Base-by-base conservation (phyloP, 179 eudicot species). In the Gypsophila paniculata region DNA sequence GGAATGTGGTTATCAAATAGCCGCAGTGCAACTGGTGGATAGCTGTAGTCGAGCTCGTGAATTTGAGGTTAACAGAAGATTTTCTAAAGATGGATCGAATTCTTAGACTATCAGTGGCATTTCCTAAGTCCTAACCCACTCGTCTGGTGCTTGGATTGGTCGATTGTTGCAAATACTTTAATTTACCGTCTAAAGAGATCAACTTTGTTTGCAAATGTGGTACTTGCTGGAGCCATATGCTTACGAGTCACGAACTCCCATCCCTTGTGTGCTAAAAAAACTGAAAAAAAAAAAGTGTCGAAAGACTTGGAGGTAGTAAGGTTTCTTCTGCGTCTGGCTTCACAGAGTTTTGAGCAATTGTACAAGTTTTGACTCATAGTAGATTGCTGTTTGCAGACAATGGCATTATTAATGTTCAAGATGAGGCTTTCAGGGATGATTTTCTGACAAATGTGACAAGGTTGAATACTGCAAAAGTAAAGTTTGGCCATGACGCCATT, bases 391-490 rank as follows among this genome's bases (percentile, higher is more conserved):
- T 14, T 84, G 84, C 91, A 87, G 97, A 85, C 53, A 65, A 65
- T 74, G 76, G 68, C 77, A 75, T 76, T 57, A 39, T 49, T 53
- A 66, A 72, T 68, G 62, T 34, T 60, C 84, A 83, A 77, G 90
- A 85, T 57, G 94, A 90, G 72, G 87, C 87, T 42, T 75, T 74
- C 66, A 84, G 67, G 74, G 88, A 68, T 67, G 97, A 94, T 86
- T 94, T 94, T 79, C 96, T 94, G 48, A 70, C 83, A 42, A 85
- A 94, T 72, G 96, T 92, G 74, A 88, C 97, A 23, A 77, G 90
- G 64, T 82, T 82, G 46, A 66, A 83, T 62, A 80, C 70, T 22
- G 34, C 83, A 1, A 78, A 78, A 75, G 86, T 87, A 34, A 69
- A 85, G 70, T 92, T 92, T 84, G 99, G 99, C 49, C 91, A 74